Percentiles rank a stretch among this genome's conserved stretches.
phyloP scores from a whole-genome alignment of 2,329 filamentous ascomycete species.

The Bipolaris bicolor region DNA sequence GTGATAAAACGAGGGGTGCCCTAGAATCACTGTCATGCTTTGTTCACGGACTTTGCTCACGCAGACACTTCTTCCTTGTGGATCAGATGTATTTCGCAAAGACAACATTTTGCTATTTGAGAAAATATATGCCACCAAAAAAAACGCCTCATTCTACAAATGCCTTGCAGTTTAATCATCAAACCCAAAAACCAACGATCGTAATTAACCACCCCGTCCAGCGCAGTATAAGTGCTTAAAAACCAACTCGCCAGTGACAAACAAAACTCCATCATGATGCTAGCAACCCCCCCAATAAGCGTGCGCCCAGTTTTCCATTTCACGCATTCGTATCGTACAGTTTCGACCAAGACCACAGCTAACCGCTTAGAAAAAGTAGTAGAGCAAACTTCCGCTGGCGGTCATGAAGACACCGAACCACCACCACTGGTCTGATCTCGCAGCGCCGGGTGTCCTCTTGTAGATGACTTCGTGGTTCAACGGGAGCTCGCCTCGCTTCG shows the following conservation, averaged over 20 bases:
- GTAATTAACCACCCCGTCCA: not conserved
- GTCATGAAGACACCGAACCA: slow-evolving; percentile 59
- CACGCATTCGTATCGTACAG: not conserved
- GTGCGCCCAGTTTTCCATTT: not conserved
- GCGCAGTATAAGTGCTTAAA: not conserved
- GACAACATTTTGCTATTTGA: not conserved
- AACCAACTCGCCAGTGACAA: not conserved
- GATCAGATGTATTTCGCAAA: not conserved
- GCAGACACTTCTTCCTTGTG: too few species aligned
- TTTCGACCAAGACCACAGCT: not conserved
- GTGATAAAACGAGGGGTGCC: too few species aligned
- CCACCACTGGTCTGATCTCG: slow-evolving; percentile 56
- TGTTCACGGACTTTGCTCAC: too few species aligned
- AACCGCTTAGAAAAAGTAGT: slow-evolving; percentile 50
- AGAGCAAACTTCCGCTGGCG: slow-evolving; percentile 56
- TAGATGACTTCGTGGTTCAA: slow-evolving; percentile 50
- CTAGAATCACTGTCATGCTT: too few species aligned
- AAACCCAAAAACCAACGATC: not conserved
- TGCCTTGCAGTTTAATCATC: not conserved
- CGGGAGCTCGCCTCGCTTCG: slow-evolving; percentile 47
- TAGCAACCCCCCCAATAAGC: not conserved
- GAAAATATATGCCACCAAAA: not conserved
- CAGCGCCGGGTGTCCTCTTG: slow-evolving; percentile 43
- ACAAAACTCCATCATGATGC: not conserved
- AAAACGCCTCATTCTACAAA: not conserved